These are phyloP conservation scores for Nakazawaea ishiwadae DNA, from an alignment of 805 yeast species.

Conservation along the genomic window DNA sequence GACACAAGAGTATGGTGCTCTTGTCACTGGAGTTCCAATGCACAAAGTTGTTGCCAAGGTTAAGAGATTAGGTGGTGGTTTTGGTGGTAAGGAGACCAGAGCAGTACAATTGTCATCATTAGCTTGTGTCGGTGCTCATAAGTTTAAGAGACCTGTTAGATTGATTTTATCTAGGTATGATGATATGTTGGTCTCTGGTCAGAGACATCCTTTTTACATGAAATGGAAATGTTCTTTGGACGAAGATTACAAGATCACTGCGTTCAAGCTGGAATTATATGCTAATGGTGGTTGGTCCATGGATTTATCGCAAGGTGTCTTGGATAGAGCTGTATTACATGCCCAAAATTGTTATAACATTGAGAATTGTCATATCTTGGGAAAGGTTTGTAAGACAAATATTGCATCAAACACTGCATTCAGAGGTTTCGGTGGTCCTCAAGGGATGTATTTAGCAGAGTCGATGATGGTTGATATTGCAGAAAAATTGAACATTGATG, in stretches of 20 bases:
- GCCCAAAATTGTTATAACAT: slow-evolving; percentile 37
- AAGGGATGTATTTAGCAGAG: slow-evolving; percentile 42
- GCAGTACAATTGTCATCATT: slow-evolving; percentile 33
- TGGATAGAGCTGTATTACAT: slow-evolving; percentile 42
- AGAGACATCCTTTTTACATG: slow-evolving; percentile 41
- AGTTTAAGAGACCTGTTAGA: slow-evolving; percentile 37
- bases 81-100: slow-evolving; percentile 45
- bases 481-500: slow-evolving; percentile 33
- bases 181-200: slow-evolving; percentile 42
- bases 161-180: slow-evolving; percentile 35
- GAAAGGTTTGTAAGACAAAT: slow-evolving; percentile 38
- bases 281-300: slow-evolving; percentile 46
- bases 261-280: slow-evolving; percentile 31
- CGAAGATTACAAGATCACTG: slow-evolving; percentile 35
- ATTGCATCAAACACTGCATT: slow-evolving; percentile 45
- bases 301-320: slow-evolving; percentile 45
- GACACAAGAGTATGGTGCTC: slow-evolving; percentile 37
- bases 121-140: slow-evolving; percentile 38
- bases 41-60: slow-evolving; percentile 34
- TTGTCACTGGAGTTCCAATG: slow-evolving; percentile 37
- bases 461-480: slow-evolving; percentile 33
- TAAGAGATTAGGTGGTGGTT: slow-evolving; percentile 45
- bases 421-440: slow-evolving; percentile 47
- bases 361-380: slow-evolving; percentile 34
- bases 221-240: slow-evolving; percentile 40